Evolutionary conservation across 768 basidiomycete species (phyloP).

Genomic region (Lactarius hengduanensis): DNA sequence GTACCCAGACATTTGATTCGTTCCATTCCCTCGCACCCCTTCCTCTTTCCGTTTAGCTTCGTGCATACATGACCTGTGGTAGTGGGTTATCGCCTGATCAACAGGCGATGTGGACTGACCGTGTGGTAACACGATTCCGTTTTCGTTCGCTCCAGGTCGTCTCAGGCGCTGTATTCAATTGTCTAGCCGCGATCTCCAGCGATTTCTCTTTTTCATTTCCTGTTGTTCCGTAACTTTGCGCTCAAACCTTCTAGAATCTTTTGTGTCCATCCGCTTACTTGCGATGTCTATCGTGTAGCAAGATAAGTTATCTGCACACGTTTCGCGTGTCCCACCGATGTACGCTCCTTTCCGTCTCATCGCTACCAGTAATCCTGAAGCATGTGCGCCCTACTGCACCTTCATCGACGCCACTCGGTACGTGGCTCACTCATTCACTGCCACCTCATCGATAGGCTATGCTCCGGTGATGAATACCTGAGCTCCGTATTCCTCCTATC

Average conservation of each 20-base stretch:
- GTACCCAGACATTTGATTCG: neutral
- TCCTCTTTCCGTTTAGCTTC: neutral
- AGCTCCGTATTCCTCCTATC: neutral
- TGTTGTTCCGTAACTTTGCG: neutral
- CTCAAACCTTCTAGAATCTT: neutral
- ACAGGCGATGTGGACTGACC: neutral
- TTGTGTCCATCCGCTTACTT: constrained; percentile 4
- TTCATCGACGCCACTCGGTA: neutral
- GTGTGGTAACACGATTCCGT: neutral
- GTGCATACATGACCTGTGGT: constrained; percentile 7
- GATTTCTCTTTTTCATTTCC: neutral
- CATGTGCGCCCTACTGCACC: neutral
- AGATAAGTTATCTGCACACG: constrained; percentile 6
- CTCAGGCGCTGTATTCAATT: neutral
- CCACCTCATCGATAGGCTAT: constrained; percentile 21
- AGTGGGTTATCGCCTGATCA: neutral
- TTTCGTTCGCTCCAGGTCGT: neutral
- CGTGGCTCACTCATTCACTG: constrained; percentile 11
- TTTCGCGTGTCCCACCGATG: neutral
- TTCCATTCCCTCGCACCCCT: neutral
- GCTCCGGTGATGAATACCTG: neutral
- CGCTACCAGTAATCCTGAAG: neutral
- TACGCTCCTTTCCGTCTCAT: neutral
- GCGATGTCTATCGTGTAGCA: constrained; percentile 16
- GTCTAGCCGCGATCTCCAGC: neutral